Evolutionary conservation across 1,284 basidiomycete species (phyloP).

Genomic region (Trichosporon asahii): DNA sequence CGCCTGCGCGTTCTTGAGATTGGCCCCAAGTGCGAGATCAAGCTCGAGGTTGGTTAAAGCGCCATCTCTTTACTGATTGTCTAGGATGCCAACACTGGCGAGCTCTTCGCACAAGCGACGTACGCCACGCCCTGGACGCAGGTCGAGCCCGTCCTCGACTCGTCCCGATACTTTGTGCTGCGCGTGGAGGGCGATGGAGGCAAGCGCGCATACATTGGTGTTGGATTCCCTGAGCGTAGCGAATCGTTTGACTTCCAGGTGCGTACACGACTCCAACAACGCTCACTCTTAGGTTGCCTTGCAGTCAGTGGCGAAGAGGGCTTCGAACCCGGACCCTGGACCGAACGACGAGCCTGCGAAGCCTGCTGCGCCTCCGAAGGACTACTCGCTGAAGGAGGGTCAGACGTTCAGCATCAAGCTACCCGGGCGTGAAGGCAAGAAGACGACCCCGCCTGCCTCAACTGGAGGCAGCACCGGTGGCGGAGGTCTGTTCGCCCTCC

Average conservation of each 20-base stretch:
- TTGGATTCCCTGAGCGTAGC: conserved; percentile 85
- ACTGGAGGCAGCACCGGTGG: conserved; percentile 6
- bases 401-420: conserved; percentile 91
- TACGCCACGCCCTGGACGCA: conserved; percentile 73
- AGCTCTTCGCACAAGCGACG: conserved; percentile 81
- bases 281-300: conserved; percentile 63
- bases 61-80: neutral
- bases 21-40: conserved; percentile 46
- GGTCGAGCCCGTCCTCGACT: conserved; percentile 94
- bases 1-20: conserved; percentile 49
- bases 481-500: conserved; percentile 37
- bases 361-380: conserved; percentile 79
- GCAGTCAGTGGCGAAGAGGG: conserved; percentile 89
- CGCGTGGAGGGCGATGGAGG: conserved; percentile 78
- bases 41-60: conserved; percentile 49
- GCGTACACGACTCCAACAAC: conserved; percentile 9
- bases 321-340: conserved; percentile 28
- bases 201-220: conserved; percentile 84
- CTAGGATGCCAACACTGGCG: conserved; percentile 47
- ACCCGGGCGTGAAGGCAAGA: conserved; percentile 59
- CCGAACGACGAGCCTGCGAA: conserved; percentile 33
- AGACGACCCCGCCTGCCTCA: conserved; percentile 13
- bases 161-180: conserved; percentile 91
- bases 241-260: conserved; percentile 83
- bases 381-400: conserved; percentile 93